These are phyloP conservation scores for Hygrophorus pudorinus DNA, from an alignment of 768 basidiomycete genomes.

Conservation along the genomic window DNA sequence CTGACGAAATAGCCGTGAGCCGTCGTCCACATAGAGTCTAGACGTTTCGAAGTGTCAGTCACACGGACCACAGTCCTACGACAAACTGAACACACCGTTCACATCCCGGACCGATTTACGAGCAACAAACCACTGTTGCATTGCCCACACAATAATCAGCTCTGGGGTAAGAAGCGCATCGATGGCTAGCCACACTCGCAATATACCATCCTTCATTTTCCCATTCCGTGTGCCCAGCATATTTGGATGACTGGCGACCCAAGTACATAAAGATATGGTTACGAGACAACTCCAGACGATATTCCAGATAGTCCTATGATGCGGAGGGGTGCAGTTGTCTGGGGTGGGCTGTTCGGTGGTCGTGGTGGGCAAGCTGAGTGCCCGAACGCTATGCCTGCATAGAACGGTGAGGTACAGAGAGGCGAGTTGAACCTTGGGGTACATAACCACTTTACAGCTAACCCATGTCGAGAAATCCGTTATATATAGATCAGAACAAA, in stretches of 20 bases:
- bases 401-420: no score
- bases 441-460: no score
- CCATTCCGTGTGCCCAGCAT: conserved; percentile 8
- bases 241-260: conserved; percentile 18
- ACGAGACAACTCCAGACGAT: conserved; percentile 18
- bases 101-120: background rate
- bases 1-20: conserved; percentile 19
- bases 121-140: conserved; percentile 13
- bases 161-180: conserved; percentile 16
- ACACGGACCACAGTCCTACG: no score
- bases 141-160: conserved; percentile 13
- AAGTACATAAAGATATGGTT: conserved; percentile 17
- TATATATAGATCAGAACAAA: no score
- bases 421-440: no score
- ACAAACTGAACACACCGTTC: no score
- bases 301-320: conserved; percentile 3
- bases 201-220: background rate
- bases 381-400: no score
- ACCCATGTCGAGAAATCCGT: no score
- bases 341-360: no score
- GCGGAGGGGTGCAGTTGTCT: no score
- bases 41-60: background rate
- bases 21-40: conserved; percentile 10
- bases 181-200: conserved; percentile 9
- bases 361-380: no score